Percentiles rank a stretch among this genome's conserved stretches.
These are phyloP conservation scores for Leccinum olivaceoglutinosum DNA, from an alignment of 1,284 basidiomycete genomes.

Conservation along the genomic window DNA sequence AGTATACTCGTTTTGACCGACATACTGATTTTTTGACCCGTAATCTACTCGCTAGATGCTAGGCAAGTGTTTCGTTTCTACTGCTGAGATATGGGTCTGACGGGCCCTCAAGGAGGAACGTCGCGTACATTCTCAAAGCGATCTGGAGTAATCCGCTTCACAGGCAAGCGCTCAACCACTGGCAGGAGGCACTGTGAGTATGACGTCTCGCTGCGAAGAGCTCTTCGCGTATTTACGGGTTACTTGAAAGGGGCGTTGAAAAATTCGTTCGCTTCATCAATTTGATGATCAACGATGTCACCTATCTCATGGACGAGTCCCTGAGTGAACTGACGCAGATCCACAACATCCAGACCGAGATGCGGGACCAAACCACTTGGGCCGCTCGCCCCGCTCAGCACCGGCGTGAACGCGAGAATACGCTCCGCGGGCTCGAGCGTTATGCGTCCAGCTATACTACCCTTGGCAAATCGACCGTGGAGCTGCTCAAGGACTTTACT, in stretches of 20 bases:
- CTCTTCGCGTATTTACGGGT: conserved; percentile 1
- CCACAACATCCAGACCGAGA: conserved; percentile 80
- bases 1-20: conserved; percentile 31
- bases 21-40: conserved; percentile 4
- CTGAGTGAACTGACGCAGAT: conserved; percentile 87
- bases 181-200: conserved; percentile 63
- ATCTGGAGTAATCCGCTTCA: conserved; percentile 89
- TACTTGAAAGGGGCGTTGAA: conserved; percentile 64
- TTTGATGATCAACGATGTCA: conserved; percentile 98
- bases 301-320: conserved; percentile 96
- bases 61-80: conserved; percentile 32
- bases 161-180: conserved; percentile 69
- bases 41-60: conserved; percentile 42
- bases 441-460: conserved; percentile 84
- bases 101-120: conserved; percentile 61
- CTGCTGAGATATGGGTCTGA: conserved; percentile 11
- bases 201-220: not conserved
- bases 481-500: conserved; percentile 88
- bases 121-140: conserved; percentile 79
- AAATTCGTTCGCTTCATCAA: conserved; percentile 96
- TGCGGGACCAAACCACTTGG: conserved; percentile 74
- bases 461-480: conserved; percentile 84
- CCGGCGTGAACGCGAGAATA: conserved; percentile 80
- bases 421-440: conserved; percentile 75
- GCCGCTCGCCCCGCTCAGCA: conserved; percentile 61